Evolutionary conservation across 495 filamentous ascomycete genomes (phyloP).

Genomic region (Neurospora hispaniola): DNA sequence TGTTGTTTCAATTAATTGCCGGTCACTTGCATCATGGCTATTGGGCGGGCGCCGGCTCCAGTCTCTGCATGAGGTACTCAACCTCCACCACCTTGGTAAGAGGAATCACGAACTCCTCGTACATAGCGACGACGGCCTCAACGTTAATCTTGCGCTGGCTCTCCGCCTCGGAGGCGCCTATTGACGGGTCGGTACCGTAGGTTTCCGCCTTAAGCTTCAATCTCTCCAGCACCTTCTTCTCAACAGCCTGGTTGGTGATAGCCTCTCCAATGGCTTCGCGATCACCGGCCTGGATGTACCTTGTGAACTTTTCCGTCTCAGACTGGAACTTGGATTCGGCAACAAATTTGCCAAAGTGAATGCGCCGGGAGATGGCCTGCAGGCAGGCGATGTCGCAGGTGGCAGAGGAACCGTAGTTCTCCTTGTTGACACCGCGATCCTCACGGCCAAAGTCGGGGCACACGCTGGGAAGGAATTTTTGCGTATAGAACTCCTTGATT

Average conservation of each 20-base stretch:
- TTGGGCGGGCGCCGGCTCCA: slow-evolving; percentile 33
- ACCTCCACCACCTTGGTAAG: slow-evolving; percentile 96
- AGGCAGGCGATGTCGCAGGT: slow-evolving; percentile 85
- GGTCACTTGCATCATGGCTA: background rate
- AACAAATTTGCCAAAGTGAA: slow-evolving; percentile 98
- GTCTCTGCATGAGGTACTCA: slow-evolving; percentile 91
- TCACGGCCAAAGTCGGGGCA: slow-evolving; percentile 59
- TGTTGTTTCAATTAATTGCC: background rate
- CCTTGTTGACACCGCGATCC: slow-evolving; percentile 75
- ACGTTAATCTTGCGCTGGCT: slow-evolving; percentile 67
- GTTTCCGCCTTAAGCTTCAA: slow-evolving; percentile 85
- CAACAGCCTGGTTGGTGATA: slow-evolving; percentile 83
- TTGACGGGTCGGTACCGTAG: slow-evolving; percentile 78
- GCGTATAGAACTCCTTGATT: slow-evolving; percentile 77
- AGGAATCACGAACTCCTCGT: slow-evolving; percentile 91
- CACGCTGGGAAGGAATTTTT: slow-evolving; percentile 69
- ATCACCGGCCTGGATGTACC: slow-evolving; percentile 70
- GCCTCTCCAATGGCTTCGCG: slow-evolving; percentile 71
- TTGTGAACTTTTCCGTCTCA: slow-evolving; percentile 68
- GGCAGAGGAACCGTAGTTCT: slow-evolving; percentile 92
- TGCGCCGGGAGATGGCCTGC: slow-evolving; percentile 81
- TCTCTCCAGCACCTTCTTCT: slow-evolving; percentile 83
- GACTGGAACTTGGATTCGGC: slow-evolving; percentile 94
- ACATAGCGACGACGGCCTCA: slow-evolving; percentile 89
- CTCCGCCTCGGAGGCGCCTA: slow-evolving; percentile 16